Evolutionary conservation across 2,329 filamentous ascomycete species (phyloP).

Genomic region (Pseudopyrenochaeta lycopersici): DNA sequence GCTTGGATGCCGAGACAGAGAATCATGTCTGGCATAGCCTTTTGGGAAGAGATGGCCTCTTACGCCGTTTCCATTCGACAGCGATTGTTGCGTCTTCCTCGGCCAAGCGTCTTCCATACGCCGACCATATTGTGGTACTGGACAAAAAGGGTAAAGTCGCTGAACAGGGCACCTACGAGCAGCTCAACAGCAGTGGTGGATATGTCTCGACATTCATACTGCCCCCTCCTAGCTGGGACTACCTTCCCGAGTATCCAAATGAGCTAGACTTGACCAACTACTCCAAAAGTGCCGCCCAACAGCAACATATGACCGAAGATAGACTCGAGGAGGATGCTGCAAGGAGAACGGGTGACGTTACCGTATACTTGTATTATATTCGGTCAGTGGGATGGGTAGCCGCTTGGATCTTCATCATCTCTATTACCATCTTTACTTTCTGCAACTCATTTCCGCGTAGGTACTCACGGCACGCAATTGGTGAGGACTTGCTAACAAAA

Average conservation of each 20-base stretch:
- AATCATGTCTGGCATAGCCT: slow-evolving; percentile 59
- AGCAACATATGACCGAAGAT: slow-evolving; percentile 34
- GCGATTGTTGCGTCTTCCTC: slow-evolving; percentile 46
- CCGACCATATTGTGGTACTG: slow-evolving; percentile 56
- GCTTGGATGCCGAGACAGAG: slow-evolving; percentile 60
- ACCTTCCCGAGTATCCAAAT: slow-evolving; percentile 39
- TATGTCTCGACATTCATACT: slow-evolving; percentile 49
- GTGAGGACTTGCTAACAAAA: background rate
- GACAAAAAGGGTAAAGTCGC: slow-evolving; percentile 42
- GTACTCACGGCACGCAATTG: background rate
- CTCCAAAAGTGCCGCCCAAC: too few relatives aligned
- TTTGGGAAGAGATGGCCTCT: slow-evolving; percentile 56
- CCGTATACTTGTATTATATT: slow-evolving; percentile 47
- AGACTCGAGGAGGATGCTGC: slow-evolving; percentile 42
- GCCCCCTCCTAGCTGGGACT: slow-evolving; percentile 41
- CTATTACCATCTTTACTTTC: slow-evolving; percentile 45
- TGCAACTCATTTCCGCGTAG: slow-evolving; percentile 43
- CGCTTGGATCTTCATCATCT: slow-evolving; percentile 40
- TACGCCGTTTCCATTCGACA: slow-evolving; percentile 50
- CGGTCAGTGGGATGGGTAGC: slow-evolving; percentile 41
- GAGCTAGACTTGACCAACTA: slow-evolving; percentile 16
- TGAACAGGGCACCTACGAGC: slow-evolving; percentile 53
- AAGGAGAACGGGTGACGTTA: slow-evolving; percentile 40
- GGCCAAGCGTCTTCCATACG: slow-evolving; percentile 48
- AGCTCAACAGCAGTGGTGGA: slow-evolving; percentile 41